Evolutionary conservation across 2,329 filamentous ascomycete genomes (phyloP), one percentile per base, ranked within the genome.

Genomic region (Diaporthe sp.): DNA sequence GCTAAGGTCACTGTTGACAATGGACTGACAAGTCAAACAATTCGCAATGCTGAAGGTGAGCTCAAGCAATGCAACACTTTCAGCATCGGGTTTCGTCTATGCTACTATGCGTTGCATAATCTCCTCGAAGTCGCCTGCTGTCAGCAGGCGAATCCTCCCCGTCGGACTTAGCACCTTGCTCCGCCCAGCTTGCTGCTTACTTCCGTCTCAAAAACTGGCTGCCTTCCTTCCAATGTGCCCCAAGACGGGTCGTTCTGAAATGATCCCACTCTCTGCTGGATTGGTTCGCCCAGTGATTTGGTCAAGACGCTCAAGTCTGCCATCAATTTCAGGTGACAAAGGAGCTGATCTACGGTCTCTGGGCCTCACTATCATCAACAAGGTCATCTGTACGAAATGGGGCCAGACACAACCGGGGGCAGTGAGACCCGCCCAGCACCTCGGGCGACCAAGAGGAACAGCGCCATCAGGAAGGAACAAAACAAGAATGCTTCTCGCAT

Each of bases 401-500:
- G 13, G 31, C 39, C 71, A 2, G 31, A 44, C 31, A 8, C 46
- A n/a, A 15, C 46, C 0, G 22, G 25, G 8, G 37, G n/a, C 25
- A 17, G 28, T 60, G 42, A 34, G 53, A 34, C 39, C 13, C 57
- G 34, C 6, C 9, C 57, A 53, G n/a, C 71, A 31, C 46, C 44
- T 15, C 37, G 4, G 8, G 25, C 19, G 10, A 57, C 46, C 37
- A 78, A 78, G 61, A 74, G 67, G 31, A 78, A 79, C 71, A 79
- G 75, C 46, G 78, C 79, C 17, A 73, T 77, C 22, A 77, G 79
- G 42, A 80, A 79, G 49, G 78, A 80, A 34, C 79, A 80, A 71
- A 80, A 80, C 75, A 78, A 76, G 34, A 79, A 76, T 25, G 78
- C 79, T n/a, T 80, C 79, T n/a, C 77, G 78, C n/a, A 77, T 76